These are phyloP conservation scores for Sonneratia alba DNA, from an alignment of 345 rosid genomes.

Conservation along the genomic window DNA sequence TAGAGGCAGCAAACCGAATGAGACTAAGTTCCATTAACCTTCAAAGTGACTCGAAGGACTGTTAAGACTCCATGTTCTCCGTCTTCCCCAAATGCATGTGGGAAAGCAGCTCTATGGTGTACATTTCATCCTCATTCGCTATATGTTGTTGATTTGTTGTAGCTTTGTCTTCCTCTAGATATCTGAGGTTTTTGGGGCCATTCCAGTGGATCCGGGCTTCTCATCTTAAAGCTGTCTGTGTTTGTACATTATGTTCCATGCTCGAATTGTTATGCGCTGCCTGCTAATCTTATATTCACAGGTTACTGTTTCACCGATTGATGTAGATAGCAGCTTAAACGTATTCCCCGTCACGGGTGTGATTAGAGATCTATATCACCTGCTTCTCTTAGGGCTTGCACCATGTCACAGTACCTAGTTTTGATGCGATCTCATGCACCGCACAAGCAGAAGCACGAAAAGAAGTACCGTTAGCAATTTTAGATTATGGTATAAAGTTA, in stretches of 20 bases:
- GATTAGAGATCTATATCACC: too few relatives aligned
- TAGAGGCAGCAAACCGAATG: slow-evolving; percentile 50
- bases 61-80: not conserved
- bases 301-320: too few relatives aligned
- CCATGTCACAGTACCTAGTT: too few relatives aligned
- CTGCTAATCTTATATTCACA: too few relatives aligned
- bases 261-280: not conserved
- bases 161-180: not conserved
- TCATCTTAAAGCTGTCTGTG: not conserved
- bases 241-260: not conserved
- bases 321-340: too few relatives aligned
- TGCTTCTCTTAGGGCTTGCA: too few relatives aligned
- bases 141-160: not conserved
- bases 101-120: not conserved
- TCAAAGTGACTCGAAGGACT: not conserved
- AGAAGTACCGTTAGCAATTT: too few relatives aligned
- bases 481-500: too few relatives aligned
- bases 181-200: not conserved
- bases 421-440: too few relatives aligned
- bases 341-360: too few relatives aligned
- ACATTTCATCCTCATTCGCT: not conserved
- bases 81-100: not conserved
- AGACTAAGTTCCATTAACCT: slow-evolving; percentile 33
- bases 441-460: too few relatives aligned
- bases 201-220: not conserved